These are phyloP conservation scores for Dispira parvispora DNA, from an alignment of 192 early-diverging fungal genomes.

Conservation along the genomic window DNA sequence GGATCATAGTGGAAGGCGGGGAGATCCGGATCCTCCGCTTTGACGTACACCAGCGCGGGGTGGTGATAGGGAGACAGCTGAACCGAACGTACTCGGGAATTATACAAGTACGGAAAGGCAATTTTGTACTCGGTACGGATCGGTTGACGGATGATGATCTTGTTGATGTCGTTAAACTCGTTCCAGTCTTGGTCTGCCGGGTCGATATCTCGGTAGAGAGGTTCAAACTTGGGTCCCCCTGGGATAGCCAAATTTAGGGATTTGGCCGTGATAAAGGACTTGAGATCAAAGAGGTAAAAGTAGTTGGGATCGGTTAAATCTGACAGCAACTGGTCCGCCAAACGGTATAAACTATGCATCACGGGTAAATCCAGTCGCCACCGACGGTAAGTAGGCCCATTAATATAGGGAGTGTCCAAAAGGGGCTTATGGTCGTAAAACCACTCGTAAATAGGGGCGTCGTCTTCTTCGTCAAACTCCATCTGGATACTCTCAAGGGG, in stretches of 20 bases:
- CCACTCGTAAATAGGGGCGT: conserved; percentile 81
- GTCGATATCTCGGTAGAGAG: conserved; percentile 90
- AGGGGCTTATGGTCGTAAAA: conserved; percentile 95
- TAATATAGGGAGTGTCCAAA: conserved; percentile 52
- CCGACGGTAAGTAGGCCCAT: conserved; percentile 72
- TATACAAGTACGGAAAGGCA: conserved; percentile 96
- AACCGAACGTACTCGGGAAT: conserved; percentile 86
- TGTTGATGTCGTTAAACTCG: conserved; percentile 99
- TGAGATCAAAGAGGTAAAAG: conserved; percentile 93
- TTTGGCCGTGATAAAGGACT: conserved; percentile 94
- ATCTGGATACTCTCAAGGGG: conserved; percentile 98
- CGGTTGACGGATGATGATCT: conserved; percentile 97
- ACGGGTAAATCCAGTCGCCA: conserved; percentile 87
- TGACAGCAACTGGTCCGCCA: conserved; percentile 83
- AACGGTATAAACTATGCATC: conserved; percentile 87
- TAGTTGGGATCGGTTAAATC: conserved; percentile 93
- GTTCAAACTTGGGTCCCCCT: conserved; percentile 96
- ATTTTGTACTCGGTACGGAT: conserved; percentile 98
- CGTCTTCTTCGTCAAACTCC: conserved; percentile 93
- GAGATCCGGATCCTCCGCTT: conserved; percentile 83
- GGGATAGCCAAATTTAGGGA: conserved; percentile 96
- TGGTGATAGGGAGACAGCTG: conserved; percentile 86
- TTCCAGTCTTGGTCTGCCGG: conserved; percentile 99
- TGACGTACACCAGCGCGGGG: conserved; percentile 77
- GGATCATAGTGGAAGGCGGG: conserved; percentile 98